These are phyloP conservation scores for Filobasidium floriforme DNA, from an alignment of 768 basidiomycete genomes.

Conservation along the genomic window DNA sequence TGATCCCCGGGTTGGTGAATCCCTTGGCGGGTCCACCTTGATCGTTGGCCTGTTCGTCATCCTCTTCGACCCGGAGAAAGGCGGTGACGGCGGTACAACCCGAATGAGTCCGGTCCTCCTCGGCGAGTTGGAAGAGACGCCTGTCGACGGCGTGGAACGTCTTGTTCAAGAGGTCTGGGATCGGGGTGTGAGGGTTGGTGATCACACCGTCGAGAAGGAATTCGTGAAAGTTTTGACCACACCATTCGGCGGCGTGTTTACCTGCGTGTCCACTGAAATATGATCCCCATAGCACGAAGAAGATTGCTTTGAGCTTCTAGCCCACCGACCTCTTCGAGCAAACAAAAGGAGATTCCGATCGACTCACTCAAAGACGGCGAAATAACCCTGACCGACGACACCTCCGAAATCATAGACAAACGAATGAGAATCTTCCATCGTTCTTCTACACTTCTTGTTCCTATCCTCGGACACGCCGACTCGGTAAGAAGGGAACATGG, in stretches of 20 bases:
- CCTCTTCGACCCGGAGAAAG: conserved; percentile 85
- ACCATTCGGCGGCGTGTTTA: conserved; percentile 98
- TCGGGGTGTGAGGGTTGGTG: conserved; percentile 52
- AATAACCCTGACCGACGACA: conserved; percentile 91
- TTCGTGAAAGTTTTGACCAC: conserved; percentile 91
- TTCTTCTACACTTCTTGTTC: conserved; percentile 72
- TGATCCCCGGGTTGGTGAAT: conserved; percentile 36
- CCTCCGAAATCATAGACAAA: conserved; percentile 90
- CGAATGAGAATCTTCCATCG: conserved; percentile 96
- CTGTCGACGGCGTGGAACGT: conserved; percentile 91
- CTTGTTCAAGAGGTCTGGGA: conserved; percentile 84
- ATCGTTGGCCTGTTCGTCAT: conserved; percentile 50
- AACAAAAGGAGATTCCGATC: not conserved
- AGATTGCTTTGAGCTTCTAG: not conserved
- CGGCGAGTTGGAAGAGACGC: conserved; percentile 71
- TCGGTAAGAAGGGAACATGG: conserved; percentile 50
- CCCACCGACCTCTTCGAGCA: not conserved
- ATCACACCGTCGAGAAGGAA: conserved; percentile 65
- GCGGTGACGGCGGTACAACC: conserved; percentile 96
- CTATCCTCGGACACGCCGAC: conserved; percentile 71
- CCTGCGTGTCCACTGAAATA: conserved; percentile 72
- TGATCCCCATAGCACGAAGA: too few relatives aligned
- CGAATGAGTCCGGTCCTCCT: conserved; percentile 85
- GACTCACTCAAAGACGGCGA: conserved; percentile 77
- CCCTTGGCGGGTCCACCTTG: conserved; percentile 23